These are phyloP conservation scores for Leptographium procerum DNA, from an alignment of 2,329 filamentous ascomycete genomes.

Conservation along the genomic window DNA sequence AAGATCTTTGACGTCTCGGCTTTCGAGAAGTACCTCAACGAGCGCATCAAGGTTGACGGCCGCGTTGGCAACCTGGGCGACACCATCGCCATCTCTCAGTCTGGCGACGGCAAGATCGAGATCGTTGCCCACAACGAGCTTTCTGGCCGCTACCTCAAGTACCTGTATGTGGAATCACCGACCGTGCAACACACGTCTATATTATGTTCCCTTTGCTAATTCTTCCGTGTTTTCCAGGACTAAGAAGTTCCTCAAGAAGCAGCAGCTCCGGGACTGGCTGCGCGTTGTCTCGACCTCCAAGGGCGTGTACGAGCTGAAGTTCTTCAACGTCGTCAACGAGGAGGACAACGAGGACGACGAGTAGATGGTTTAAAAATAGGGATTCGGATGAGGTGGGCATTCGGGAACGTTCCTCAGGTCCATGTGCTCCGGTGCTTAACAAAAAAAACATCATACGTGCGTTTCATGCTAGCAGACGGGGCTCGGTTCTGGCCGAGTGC, in stretches of 20 bases:
- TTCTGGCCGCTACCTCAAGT: slow-evolving; percentile 98
- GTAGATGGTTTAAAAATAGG: slow-evolving; percentile 34
- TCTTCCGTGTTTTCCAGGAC: slow-evolving; percentile 45
- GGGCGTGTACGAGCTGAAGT: slow-evolving; percentile 99
- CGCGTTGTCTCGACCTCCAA: slow-evolving; percentile 96
- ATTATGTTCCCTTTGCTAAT: slow-evolving; percentile 14
- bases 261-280: slow-evolving; percentile 99
- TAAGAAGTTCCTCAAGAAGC: slow-evolving; percentile 99
- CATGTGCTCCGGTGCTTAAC: not conserved
- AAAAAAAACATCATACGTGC: not conserved
- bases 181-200: too few relatives aligned
- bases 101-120: slow-evolving; percentile 95
- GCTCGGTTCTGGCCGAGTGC: not conserved
- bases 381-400: not conserved
- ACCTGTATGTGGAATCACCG: slow-evolving; percentile 64
- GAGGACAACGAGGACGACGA: slow-evolving; percentile 97
- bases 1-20: slow-evolving; percentile 99
- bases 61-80: slow-evolving; percentile 97
- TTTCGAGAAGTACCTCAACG: slow-evolving; percentile 99
- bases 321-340: slow-evolving; percentile 99
- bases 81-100: slow-evolving; percentile 77
- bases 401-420: not conserved
- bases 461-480: not conserved
- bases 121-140: slow-evolving; percentile 95
- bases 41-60: slow-evolving; percentile 99